Evolutionary conservation across 1,284 basidiomycete genomes (phyloP).

Genomic region (Xanthoconium separans): DNA sequence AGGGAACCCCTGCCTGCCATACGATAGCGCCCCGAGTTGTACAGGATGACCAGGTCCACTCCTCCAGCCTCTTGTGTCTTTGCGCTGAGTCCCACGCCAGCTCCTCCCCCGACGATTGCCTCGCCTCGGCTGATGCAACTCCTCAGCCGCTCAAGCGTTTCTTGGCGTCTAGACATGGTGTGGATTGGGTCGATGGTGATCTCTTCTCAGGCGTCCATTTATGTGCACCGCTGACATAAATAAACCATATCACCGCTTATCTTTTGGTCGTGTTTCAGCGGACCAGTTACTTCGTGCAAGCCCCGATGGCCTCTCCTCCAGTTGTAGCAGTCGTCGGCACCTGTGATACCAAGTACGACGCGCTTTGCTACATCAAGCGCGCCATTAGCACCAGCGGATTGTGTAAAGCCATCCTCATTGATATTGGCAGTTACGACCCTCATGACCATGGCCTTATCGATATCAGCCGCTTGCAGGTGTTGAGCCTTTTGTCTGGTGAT

Average conservation of each 20-base stretch:
- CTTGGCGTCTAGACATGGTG: slow-evolving; percentile 20
- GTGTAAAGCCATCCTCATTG: slow-evolving; percentile 27
- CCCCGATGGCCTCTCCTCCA: slow-evolving; percentile 15
- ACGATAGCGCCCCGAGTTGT: slow-evolving; percentile 33
- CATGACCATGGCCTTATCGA: slow-evolving; percentile 17
- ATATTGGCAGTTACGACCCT: slow-evolving; percentile 20
- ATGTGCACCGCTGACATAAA: not conserved
- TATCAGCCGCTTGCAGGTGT: slow-evolving; percentile 21
- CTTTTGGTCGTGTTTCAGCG: not conserved
- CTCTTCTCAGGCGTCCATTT: not conserved
- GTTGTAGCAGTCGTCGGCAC: slow-evolving; percentile 28
- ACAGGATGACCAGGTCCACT: slow-evolving; percentile 30
- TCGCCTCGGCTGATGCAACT: slow-evolving; percentile 14
- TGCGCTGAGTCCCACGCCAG: slow-evolving; percentile 30
- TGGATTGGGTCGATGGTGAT: not conserved
- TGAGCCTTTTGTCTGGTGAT: slow-evolving; percentile 8
- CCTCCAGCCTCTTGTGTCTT: slow-evolving; percentile 30
- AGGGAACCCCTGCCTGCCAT: slow-evolving; percentile 32
- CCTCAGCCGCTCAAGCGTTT: slow-evolving; percentile 15
- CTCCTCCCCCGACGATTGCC: slow-evolving; percentile 29
- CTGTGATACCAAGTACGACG: slow-evolving; percentile 29
- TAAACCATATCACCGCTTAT: not conserved
- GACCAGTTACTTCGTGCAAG: not conserved
- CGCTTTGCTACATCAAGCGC: slow-evolving; percentile 23
- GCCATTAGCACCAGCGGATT: slow-evolving; percentile 6